Conservation (phyloP, 495 filamentous ascomycete genomes). For the Tuber calosporum region DNA sequence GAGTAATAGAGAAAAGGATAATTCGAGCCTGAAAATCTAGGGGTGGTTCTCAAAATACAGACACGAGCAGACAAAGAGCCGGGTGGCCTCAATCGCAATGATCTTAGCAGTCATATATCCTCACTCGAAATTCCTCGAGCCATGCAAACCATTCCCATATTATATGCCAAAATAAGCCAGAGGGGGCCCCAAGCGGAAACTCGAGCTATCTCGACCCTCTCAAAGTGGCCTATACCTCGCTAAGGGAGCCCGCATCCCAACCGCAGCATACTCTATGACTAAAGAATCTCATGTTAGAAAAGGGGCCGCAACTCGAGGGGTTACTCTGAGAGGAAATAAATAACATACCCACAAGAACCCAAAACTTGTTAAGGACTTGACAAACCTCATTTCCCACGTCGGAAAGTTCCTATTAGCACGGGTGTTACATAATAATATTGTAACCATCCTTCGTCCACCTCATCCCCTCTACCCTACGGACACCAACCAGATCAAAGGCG, state of each 20-base stretch:
- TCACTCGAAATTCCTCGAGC: neutral
- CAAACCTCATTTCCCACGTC: neutral
- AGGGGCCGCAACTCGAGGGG: neutral
- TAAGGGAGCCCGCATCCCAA: neutral
- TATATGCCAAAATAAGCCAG: neutral
- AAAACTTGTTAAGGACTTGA: neutral
- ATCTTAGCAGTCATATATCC: neutral
- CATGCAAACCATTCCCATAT: neutral
- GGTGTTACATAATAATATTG: neutral
- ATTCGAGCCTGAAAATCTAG: neutral
- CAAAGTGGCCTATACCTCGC: neutral
- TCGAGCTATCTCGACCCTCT: neutral
- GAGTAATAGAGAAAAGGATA: neutral
- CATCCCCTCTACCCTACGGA: neutral
- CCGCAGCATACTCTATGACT: neutral
- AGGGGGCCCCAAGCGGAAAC: neutral
- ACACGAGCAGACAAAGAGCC: neutral
- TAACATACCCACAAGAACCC: neutral
- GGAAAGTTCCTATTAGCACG: neutral
- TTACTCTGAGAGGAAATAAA: neutral
- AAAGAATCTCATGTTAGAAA: neutral
- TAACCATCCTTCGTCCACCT: neutral
- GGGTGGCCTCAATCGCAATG: neutral
- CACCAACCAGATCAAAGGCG: neutral
- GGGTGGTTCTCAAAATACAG: neutral